These are phyloP conservation scores for Pseudoperonospora humuli DNA, from an alignment of 352 stramenopile species.

Conservation along the genomic window DNA sequence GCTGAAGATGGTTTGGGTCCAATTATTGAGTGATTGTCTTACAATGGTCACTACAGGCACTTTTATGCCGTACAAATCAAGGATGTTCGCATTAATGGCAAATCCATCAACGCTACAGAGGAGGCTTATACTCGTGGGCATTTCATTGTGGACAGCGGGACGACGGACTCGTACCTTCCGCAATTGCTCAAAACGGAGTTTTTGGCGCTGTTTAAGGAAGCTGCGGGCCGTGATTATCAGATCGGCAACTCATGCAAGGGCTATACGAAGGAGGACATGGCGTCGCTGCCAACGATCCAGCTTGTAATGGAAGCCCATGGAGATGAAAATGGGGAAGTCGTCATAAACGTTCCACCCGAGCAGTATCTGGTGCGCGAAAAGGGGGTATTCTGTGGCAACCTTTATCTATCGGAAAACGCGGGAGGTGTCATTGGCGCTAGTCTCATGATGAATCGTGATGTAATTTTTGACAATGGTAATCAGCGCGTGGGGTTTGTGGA, in stretches of 20 bases:
- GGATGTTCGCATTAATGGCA: slow-evolving; percentile 56
- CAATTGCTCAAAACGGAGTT: slow-evolving; percentile 46
- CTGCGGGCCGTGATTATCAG: slow-evolving; percentile 42
- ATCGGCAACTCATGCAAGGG: slow-evolving; percentile 33
- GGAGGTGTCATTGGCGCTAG: slow-evolving; percentile 78
- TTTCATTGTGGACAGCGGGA: slow-evolving; percentile 82
- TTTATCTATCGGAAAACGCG: slow-evolving; percentile 61
- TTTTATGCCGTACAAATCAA: slow-evolving; percentile 68
- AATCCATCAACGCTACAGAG: slow-evolving; percentile 43
- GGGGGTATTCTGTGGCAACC: slow-evolving; percentile 45
- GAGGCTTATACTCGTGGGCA: slow-evolving; percentile 38
- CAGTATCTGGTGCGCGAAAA: slow-evolving; percentile 57
- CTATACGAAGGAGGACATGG: slow-evolving; percentile 45
- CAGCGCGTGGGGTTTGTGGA: slow-evolving; percentile 75
- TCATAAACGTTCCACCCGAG: slow-evolving; percentile 47
- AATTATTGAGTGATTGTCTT: too few relatives aligned
- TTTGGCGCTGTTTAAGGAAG: slow-evolving; percentile 42
- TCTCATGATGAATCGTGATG: slow-evolving; percentile 75
- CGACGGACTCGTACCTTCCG: slow-evolving; percentile 76
- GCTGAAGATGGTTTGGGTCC: too few relatives aligned
- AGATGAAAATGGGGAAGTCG: slow-evolving; percentile 47
- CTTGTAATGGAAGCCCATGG: slow-evolving; percentile 57
- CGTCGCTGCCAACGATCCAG: slow-evolving; percentile 55
- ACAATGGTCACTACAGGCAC: slow-evolving; percentile 22
- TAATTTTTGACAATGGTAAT: slow-evolving; percentile 71